Conservation (phyloP, 169 alveolate genomes). For the Theileria parva region DNA sequence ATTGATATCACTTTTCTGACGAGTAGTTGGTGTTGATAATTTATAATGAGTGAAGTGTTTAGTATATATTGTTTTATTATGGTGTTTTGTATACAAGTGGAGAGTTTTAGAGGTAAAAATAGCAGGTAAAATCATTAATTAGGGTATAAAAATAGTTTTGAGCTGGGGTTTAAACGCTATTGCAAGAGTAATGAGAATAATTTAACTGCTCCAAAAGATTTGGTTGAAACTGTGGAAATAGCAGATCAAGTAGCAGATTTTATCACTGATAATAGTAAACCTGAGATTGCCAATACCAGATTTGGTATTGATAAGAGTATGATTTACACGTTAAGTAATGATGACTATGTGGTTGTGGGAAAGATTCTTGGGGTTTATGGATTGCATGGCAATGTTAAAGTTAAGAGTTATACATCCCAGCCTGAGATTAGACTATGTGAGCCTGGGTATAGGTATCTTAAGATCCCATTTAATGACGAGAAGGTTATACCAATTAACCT, state of each 20-base stretch:
- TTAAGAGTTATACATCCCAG: slow-evolving; percentile 20
- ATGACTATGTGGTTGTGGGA: slow-evolving; percentile 57
- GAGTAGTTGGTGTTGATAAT: too few relatives aligned
- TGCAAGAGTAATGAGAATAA: not conserved
- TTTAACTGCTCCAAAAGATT: not conserved
- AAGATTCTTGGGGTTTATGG: slow-evolving; percentile 46
- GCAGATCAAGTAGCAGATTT: not conserved
- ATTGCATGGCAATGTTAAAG: slow-evolving; percentile 54
- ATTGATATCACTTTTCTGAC: too few relatives aligned
- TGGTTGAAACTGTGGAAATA: not conserved
- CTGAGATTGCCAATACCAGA: slow-evolving; percentile 13
- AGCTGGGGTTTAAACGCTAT: not conserved
- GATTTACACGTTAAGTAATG: slow-evolving; percentile 25
- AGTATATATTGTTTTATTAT: not conserved
- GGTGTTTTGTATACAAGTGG: not conserved
- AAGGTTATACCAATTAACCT: slow-evolving; percentile 56
- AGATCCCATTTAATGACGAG: slow-evolving; percentile 45
- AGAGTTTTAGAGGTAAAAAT: not conserved
- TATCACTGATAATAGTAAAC: not conserved
- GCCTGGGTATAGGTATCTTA: slow-evolving; percentile 56
- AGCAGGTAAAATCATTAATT: not conserved
- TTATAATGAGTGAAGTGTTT: not conserved
- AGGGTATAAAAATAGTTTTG: not conserved
- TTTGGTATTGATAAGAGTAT: slow-evolving; percentile 44
- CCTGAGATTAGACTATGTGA: slow-evolving; percentile 48